Conservation (phyloP, 352 stramenopile genomes). For the Albugo candida region DNA sequence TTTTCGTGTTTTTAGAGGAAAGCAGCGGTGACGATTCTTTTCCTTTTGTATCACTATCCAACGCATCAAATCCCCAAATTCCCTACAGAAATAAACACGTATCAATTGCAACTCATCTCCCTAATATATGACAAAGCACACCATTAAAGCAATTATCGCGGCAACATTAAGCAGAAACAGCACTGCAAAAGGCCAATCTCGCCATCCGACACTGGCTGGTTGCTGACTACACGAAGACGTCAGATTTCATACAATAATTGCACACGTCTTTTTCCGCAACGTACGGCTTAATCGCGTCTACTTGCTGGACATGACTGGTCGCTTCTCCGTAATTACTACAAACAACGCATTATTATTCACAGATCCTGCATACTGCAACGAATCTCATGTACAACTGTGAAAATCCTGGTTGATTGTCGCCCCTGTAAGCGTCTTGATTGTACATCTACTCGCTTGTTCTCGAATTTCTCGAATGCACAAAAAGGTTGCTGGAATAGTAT, state of each 20-base stretch:
- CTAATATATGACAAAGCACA: neutral
- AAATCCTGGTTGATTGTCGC: no score
- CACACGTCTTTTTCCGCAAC: conserved; percentile 5
- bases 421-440: conserved; percentile 10
- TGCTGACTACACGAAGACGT: conserved; percentile 12
- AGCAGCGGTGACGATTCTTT: conserved; percentile 25
- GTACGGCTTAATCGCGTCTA: conserved; percentile 53
- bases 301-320: conserved; percentile 18
- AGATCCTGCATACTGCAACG: no score
- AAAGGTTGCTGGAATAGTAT: no score
- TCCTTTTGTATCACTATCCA: conserved; percentile 14
- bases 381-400: no score
- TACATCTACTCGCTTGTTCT: conserved; percentile 10
- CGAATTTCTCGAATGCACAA: no score
- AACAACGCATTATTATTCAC: no score
- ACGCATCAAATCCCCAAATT: conserved; percentile 42
- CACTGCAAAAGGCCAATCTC: conserved; percentile 63
- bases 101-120: neutral
- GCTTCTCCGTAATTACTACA: conserved; percentile 3
- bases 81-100: conserved; percentile 4
- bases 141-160: conserved; percentile 44
- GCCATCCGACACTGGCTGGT: conserved; percentile 18
- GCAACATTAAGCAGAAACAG: conserved; percentile 61
- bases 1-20: conserved; percentile 33
- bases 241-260: neutral